Evolutionary conservation across 2,329 filamentous ascomycete genomes (phyloP), one percentile per base, ranked within the genome.

Genomic region (Laburnicola sp.): DNA sequence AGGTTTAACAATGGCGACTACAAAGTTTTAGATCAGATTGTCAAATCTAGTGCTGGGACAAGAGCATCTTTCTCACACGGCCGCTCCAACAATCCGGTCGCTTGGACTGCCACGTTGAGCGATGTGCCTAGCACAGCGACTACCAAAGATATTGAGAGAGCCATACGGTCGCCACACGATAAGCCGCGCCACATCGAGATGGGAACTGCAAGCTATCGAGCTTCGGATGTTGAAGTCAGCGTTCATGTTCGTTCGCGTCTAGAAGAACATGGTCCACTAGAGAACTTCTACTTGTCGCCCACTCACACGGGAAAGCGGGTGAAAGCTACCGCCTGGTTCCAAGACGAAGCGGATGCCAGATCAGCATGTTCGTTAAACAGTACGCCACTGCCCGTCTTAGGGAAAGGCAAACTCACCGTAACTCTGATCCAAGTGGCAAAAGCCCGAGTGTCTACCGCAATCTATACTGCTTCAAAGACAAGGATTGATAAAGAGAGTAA

Each of bases 321-420:
- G 16, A 76, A 76, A 53, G 76, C 71, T 0, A 68, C 63, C 10
- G 76, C 72, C 1, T 60, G 63, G 2, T 81, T 79, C 38, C 21
- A 60, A 3, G 58, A 74, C 1, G 74, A 76, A 42, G 60, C 60
- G 0, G 66, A 76, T 34, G 77, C 77, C 0, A 57, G 57, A 36
- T 55, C 73, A 0, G 67, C 59, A 2, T 48, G 38, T n/a, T 49
- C 51, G 1, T 62, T 79, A 0, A 56, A 76, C 39, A 50, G 67
- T 3, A 64, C 22, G 5, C 45, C 41, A 2, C 35, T 79, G 4
- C 53, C 65, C 0, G 73, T 75, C 9, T 56, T 70, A 0, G 48
- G 51, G 3, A 56, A 43, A 0, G 69, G 61, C 0, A 75, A 67
- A 28, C 60, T 80, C 1, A 74, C 70, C 2, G 61, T 76, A 1